These are phyloP conservation scores for Magnusiomyces fungicola DNA, from an alignment of 1,139 yeast genomes.

Conservation along the genomic window DNA sequence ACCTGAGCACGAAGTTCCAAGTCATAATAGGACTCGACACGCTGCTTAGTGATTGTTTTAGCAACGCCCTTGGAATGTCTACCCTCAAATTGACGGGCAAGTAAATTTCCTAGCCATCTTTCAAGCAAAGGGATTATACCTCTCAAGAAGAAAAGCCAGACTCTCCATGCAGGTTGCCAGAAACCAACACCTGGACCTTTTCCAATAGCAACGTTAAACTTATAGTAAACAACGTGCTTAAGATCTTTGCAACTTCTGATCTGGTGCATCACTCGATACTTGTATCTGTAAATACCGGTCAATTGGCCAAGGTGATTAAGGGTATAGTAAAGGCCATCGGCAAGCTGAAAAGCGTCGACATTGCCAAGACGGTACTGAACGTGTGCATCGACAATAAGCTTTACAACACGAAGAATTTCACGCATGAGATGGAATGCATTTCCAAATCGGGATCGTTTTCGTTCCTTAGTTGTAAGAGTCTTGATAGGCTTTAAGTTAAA, in stretches of 20 bases:
- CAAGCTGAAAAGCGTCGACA: constrained; percentile 86
- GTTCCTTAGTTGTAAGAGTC: constrained; percentile 90
- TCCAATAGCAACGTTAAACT: constrained; percentile 75
- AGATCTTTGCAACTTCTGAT: constrained; percentile 92
- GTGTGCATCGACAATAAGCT: constrained; percentile 86
- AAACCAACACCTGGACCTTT: constrained; percentile 99
- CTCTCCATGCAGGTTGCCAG: constrained; percentile 99
- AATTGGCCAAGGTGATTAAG: constrained; percentile 90
- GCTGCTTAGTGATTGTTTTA: constrained; percentile 88
- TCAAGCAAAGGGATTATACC: constrained; percentile 92
- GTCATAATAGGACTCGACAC: constrained; percentile 93
- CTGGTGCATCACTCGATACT: constrained; percentile 97
- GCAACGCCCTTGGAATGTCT: constrained; percentile 87
- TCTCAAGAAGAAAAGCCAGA: constrained; percentile 86
- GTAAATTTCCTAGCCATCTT: constrained; percentile 87
- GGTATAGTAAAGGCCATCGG: constrained; percentile 88
- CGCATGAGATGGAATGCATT: constrained; percentile 91
- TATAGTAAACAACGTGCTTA: constrained; percentile 80
- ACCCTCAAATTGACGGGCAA: constrained; percentile 94
- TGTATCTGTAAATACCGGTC: constrained; percentile 94
- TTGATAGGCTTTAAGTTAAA: constrained; percentile 95
- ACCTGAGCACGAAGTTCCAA: constrained; percentile 90
- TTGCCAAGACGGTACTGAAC: constrained; percentile 86
- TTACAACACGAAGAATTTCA: constrained; percentile 74
- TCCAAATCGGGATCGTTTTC: constrained; percentile 94